Evolutionary conservation across 352 stramenopile species (phyloP).

Genomic region (Globisporangium splendens): DNA sequence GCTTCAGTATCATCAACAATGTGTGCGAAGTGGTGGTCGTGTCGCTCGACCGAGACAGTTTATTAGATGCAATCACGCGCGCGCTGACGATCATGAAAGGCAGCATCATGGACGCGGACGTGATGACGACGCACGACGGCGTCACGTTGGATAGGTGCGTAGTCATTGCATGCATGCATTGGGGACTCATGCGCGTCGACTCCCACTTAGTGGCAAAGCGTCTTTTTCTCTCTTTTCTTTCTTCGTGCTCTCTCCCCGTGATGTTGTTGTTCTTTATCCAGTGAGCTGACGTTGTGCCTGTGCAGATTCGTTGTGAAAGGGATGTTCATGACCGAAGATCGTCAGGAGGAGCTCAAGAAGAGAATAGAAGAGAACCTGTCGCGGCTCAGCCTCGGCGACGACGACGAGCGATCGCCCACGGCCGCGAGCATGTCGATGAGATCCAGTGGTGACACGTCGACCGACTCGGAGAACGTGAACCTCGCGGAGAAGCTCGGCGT

Average conservation of each 20-base stretch:
- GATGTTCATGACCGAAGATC: slow-evolving; percentile 79
- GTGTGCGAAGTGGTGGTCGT: slow-evolving; percentile 84
- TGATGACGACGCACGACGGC: slow-evolving; percentile 82
- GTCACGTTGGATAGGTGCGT: slow-evolving; percentile 61
- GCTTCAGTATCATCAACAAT: slow-evolving; percentile 59
- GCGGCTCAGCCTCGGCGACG: slow-evolving; percentile 52
- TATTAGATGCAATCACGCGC: slow-evolving; percentile 77
- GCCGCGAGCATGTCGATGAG: slow-evolving; percentile 6
- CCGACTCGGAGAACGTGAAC: slow-evolving; percentile 29
- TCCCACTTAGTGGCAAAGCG: not conserved
- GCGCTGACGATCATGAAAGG: slow-evolving; percentile 80
- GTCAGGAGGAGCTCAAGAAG: slow-evolving; percentile 60
- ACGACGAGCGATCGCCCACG: slow-evolving; percentile 17
- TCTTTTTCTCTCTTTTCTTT: not conserved
- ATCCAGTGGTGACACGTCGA: slow-evolving; percentile 3
- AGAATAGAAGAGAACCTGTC: slow-evolving; percentile 74
- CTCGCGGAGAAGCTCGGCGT: slow-evolving; percentile 71
- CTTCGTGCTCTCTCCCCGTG: not conserved
- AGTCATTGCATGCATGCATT: not conserved
- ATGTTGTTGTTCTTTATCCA: slow-evolving; percentile 17
- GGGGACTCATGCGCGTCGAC: too few relatives aligned
- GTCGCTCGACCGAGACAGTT: slow-evolving; percentile 69
- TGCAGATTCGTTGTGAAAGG: slow-evolving; percentile 76
- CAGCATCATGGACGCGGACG: slow-evolving; percentile 82
- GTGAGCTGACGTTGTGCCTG: not conserved